Conservation (phyloP, 805 yeast genomes). For the Candida gorgasii region DNA sequence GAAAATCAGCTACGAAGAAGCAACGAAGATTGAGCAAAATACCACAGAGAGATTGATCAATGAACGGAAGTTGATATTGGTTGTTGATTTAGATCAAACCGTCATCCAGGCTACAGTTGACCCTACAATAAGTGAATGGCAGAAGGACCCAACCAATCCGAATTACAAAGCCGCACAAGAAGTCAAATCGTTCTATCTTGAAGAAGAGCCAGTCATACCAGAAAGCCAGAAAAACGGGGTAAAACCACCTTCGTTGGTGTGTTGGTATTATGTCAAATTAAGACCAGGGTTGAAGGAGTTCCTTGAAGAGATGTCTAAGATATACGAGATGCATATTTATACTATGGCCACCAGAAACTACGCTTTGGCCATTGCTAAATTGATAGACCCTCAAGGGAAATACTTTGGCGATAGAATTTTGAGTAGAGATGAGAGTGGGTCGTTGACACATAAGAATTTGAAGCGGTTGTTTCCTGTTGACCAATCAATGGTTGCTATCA, state of each 20-base stretch:
- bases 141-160: conserved; percentile 79
- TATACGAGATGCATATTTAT: conserved; percentile 89
- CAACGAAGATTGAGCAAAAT: conserved; percentile 73
- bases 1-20: conserved; percentile 83
- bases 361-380: conserved; percentile 84
- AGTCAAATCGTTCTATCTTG: conserved; percentile 72
- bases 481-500: conserved; percentile 93
- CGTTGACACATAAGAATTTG: conserved; percentile 83
- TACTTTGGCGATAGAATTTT: conserved; percentile 90
- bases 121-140: conserved; percentile 97
- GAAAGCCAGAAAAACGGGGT: conserved; percentile 58
- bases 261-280: conserved; percentile 91
- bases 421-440: conserved; percentile 93
- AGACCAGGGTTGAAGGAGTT: conserved; percentile 86
- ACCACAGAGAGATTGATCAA: conserved; percentile 60
- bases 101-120: conserved; percentile 98
- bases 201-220: conserved; percentile 68
- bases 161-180: conserved; percentile 83
- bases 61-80: conserved; percentile 75
- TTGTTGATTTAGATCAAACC: conserved; percentile 96
- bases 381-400: conserved; percentile 86
- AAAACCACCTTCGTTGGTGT: conserved; percentile 54
- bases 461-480: conserved; percentile 92
- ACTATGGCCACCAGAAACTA: conserved; percentile 98
- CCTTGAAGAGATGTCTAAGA: conserved; percentile 58